phyloP scores from a whole-genome alignment of 495 filamentous ascomycete genomes.

The Aspergillus bridgeri region DNA sequence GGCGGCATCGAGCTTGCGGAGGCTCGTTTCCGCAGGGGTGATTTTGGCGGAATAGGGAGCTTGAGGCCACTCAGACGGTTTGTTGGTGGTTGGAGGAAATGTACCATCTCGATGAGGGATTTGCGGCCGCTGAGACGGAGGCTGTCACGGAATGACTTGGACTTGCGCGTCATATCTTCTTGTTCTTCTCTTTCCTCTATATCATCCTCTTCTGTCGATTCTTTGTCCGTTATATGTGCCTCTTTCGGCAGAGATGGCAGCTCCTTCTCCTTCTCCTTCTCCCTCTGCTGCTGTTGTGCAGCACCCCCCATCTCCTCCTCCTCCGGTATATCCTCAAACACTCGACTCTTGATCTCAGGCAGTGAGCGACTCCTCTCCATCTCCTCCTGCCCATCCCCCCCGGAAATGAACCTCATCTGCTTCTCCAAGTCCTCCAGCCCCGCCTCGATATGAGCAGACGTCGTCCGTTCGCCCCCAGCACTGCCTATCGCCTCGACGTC shows the following conservation, averaged over 20 bases:
- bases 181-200: background rate
- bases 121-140: slow-evolving; percentile 19
- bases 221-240: background rate
- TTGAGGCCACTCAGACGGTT: slow-evolving; percentile 7
- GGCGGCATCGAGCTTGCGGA: slow-evolving; percentile 1
- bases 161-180: background rate
- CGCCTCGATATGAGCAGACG: background rate
- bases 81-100: slow-evolving; percentile 12
- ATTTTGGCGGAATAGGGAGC: background rate
- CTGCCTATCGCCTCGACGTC: background rate
- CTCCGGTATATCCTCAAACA: slow-evolving; percentile 22
- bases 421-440: background rate
- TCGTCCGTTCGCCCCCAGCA: no score
- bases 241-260: background rate
- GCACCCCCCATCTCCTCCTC: slow-evolving; percentile 8
- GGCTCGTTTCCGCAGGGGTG: background rate
- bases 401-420: background rate
- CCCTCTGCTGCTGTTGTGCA: no score
- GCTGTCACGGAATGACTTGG: slow-evolving; percentile 7
- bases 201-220: background rate
- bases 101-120: slow-evolving; percentile 24
- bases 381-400: background rate
- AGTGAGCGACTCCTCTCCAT: background rate
- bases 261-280: background rate
- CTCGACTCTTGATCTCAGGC: slow-evolving; percentile 12